Conservation (phyloP, 305 asterid species). For the Plantago rigida region DNA sequence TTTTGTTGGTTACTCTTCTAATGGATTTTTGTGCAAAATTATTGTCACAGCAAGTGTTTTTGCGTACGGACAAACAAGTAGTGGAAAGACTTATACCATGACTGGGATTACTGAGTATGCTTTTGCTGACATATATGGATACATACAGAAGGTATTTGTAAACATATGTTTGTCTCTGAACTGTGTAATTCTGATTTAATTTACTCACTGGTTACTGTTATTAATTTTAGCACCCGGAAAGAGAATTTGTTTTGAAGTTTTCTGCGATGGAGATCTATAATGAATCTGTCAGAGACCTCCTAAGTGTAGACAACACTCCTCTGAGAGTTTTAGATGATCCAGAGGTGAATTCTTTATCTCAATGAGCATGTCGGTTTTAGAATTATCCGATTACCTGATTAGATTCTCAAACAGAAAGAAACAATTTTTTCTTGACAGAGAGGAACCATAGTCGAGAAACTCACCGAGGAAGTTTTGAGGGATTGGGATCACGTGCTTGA, state of each 20-base stretch:
- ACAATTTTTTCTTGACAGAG: slow-evolving; percentile 33
- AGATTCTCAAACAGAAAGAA: background rate
- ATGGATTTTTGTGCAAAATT: slow-evolving; percentile 8
- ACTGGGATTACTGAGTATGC: slow-evolving; percentile 80
- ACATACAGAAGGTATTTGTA: slow-evolving; percentile 57
- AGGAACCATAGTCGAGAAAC: slow-evolving; percentile 82
- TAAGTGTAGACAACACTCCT: slow-evolving; percentile 58
- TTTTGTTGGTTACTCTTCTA: slow-evolving; percentile 4
- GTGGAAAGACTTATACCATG: slow-evolving; percentile 95
- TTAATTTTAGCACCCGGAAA: slow-evolving; percentile 42
- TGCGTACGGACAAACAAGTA: slow-evolving; percentile 94
- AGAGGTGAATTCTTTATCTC: slow-evolving; percentile 42
- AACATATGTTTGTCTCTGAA: background rate
- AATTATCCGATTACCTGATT: slow-evolving; percentile 18
- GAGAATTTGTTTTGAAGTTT: slow-evolving; percentile 65
- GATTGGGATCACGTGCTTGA: slow-evolving; percentile 72
- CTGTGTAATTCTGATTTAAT: background rate
- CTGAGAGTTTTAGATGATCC: slow-evolving; percentile 89
- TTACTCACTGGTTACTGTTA: too few species aligned
- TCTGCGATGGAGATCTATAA: slow-evolving; percentile 94
- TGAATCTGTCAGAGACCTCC: slow-evolving; percentile 89
- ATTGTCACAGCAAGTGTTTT: slow-evolving; percentile 60
- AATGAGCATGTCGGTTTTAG: background rate
- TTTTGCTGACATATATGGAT: slow-evolving; percentile 64
- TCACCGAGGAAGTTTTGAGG: slow-evolving; percentile 66